phyloP scores from a whole-genome alignment of 768 basidiomycete genomes.

The Trametes meyenii region DNA sequence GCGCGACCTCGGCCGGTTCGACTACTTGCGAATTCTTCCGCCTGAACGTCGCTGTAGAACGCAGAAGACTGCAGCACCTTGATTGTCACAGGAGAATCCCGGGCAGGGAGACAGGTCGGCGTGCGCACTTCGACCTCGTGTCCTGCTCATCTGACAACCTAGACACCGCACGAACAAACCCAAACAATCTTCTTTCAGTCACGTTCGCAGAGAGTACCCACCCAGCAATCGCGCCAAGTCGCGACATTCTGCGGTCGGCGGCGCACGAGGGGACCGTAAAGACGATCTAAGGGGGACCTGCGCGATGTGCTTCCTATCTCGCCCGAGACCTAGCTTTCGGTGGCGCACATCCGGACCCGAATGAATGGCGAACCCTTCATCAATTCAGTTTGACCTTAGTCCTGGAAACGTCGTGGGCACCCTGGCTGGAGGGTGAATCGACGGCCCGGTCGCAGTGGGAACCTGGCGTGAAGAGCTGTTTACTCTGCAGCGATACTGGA shows the following conservation, averaged over 20 bases:
- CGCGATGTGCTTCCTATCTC: conserved; percentile 16
- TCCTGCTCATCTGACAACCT: conserved; percentile 22
- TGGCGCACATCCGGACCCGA: conserved; percentile 2
- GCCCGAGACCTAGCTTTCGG: conserved; percentile 16
- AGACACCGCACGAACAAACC: conserved; percentile 9
- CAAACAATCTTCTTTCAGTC: conserved; percentile 8
- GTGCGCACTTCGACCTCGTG: conserved; percentile 14
- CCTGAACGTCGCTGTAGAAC: neutral
- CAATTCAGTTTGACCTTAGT: conserved; percentile 10
- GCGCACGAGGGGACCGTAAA: neutral
- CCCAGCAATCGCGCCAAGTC: conserved; percentile 11
- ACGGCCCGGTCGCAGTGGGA: conserved; percentile 19
- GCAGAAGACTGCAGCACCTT: neutral
- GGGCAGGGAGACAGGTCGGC: conserved; percentile 14
- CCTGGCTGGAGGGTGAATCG: neutral
- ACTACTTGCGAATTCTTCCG: conserved; percentile 1
- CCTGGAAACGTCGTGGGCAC: conserved; percentile 10
- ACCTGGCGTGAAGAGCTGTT: neutral
- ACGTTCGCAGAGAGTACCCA: conserved; percentile 13
- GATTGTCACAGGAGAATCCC: conserved; percentile 11
- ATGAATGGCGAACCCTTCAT: conserved; percentile 3
- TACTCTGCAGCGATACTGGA: neutral
- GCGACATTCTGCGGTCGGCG: neutral
- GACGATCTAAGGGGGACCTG: conserved; percentile 1
- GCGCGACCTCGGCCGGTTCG: conserved; percentile 4